phyloP scores from a whole-genome alignment of 441 rosid genomes.

The Gossypium davidsonii region DNA sequence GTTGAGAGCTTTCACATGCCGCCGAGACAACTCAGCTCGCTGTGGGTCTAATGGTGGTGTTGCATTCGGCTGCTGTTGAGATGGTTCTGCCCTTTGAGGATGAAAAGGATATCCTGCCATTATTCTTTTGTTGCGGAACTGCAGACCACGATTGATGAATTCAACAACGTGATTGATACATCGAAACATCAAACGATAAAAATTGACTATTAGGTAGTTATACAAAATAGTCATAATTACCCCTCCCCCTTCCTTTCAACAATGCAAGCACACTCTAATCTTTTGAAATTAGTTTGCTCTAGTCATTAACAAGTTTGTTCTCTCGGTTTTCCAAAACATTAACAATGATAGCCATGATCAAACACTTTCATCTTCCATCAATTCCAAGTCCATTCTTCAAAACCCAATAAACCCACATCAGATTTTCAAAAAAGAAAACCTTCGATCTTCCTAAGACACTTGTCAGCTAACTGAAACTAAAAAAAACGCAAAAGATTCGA shows the following conservation, averaged over 20 bases:
- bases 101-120: conserved; percentile 51
- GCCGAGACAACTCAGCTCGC: conserved; percentile 68
- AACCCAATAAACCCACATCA: background rate
- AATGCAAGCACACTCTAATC: background rate
- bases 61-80: conserved; percentile 35
- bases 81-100: conserved; percentile 45
- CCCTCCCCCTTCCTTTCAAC: background rate
- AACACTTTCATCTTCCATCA: background rate
- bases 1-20: conserved; percentile 94
- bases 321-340: background rate
- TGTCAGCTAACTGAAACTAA: background rate
- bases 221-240: background rate
- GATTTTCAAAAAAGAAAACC: background rate
- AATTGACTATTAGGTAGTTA: background rate
- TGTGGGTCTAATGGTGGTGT: conserved; percentile 40
- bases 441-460: background rate
- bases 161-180: background rate
- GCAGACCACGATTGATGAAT: conserved; percentile 25
- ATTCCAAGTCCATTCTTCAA: background rate
- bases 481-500: background rate
- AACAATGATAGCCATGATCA: background rate
- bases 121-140: conserved; percentile 61
- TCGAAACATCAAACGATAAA: background rate
- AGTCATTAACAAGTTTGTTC: background rate
- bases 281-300: background rate